Conservation (phyloP, 768 basidiomycete genomes). For the Lyophyllum shimeji region DNA sequence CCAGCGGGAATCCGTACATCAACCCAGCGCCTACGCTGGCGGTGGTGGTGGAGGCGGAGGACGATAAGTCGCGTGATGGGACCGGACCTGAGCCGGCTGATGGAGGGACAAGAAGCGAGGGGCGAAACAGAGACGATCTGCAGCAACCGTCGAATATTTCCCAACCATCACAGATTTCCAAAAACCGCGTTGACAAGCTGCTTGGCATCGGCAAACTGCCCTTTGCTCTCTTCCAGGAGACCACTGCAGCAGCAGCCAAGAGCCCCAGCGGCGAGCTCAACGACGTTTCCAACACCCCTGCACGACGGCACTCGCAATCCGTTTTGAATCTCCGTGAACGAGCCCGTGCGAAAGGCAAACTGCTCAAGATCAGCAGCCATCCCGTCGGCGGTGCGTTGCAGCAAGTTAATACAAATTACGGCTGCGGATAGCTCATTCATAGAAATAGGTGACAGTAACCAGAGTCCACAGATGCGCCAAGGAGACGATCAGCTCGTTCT, state of each 20-base stretch:
- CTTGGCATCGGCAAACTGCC: slow-evolving; percentile 16
- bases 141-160: slow-evolving; percentile 7
- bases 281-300: slow-evolving; percentile 11
- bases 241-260: slow-evolving; percentile 2
- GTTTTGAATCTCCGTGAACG: slow-evolving; percentile 13
- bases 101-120: slow-evolving; percentile 1
- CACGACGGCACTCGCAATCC: background rate
- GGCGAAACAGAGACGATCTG: slow-evolving; percentile 6
- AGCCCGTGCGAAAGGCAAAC: slow-evolving; percentile 17
- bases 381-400: slow-evolving; percentile 5
- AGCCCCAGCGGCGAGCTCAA: slow-evolving; percentile 2
- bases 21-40: slow-evolving; percentile 38
- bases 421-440: background rate
- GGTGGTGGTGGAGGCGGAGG: slow-evolving; percentile 9
- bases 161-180: slow-evolving; percentile 10
- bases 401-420: background rate
- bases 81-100: slow-evolving; percentile 11
- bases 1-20: slow-evolving; percentile 41
- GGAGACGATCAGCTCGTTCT: slow-evolving; percentile 16
- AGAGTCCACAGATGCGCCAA: slow-evolving; percentile 6
- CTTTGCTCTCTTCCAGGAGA: slow-evolving; percentile 12
- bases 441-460: background rate
- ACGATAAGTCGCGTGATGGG: slow-evolving; percentile 10
- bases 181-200: slow-evolving; percentile 16
- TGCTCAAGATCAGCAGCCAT: slow-evolving; percentile 14